phyloP scores from a whole-genome alignment of 2,329 filamentous ascomycete species.

The Coleophoma cylindrospora region DNA sequence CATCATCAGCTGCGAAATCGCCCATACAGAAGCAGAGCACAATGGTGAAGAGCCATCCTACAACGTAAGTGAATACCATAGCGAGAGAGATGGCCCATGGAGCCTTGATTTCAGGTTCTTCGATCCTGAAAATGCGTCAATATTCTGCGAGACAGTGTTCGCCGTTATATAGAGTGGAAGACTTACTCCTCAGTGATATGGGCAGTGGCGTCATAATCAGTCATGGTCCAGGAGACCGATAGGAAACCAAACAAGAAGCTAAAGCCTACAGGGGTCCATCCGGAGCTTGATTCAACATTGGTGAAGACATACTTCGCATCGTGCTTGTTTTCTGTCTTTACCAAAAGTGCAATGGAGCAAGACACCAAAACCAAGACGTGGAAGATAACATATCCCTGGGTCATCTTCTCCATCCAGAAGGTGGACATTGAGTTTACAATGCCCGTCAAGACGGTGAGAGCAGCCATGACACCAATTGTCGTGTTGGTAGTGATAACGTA shows the following conservation, averaged over 20 bases:
- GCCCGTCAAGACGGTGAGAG: conserved; percentile 44
- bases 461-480: conserved; percentile 51
- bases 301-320: conserved; percentile 49
- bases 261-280: conserved; percentile 49
- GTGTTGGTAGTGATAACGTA: conserved; percentile 40
- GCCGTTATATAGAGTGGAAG: background rate
- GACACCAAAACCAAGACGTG: conserved; percentile 46
- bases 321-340: conserved; percentile 44
- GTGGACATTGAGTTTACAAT: conserved; percentile 51
- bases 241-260: conserved; percentile 57
- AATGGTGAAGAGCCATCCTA: conserved; percentile 52
- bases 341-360: conserved; percentile 45
- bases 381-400: conserved; percentile 52
- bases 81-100: conserved; percentile 52
- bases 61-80: conserved; percentile 49
- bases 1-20: conserved; percentile 27
- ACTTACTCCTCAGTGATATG: conserved; percentile 43
- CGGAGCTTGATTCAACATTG: conserved; percentile 42
- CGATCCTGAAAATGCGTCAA: conserved; percentile 31
- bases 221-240: conserved; percentile 57
- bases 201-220: conserved; percentile 43
- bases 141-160: background rate
- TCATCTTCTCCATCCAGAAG: conserved; percentile 53
- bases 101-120: conserved; percentile 43
- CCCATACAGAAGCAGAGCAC: conserved; percentile 54